Evolutionary conservation across 2,329 filamentous ascomycete genomes (phyloP), one percentile per base, ranked within the genome.

Genomic region (Allantophomopsis lycopodina): DNA sequence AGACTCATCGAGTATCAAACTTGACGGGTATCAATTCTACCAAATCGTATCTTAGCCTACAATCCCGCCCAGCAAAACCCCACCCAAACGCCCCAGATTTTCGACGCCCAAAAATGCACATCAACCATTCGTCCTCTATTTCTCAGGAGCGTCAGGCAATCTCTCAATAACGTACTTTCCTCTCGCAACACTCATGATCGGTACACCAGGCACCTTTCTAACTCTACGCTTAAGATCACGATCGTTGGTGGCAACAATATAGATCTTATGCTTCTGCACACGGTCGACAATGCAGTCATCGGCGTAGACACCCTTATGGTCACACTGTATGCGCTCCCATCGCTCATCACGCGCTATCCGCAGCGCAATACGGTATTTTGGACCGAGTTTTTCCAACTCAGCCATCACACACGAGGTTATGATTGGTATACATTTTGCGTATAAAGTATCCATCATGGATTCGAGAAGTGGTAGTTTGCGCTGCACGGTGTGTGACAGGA

Each of bases 81-180:
- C 13, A 17, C 12, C 35, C 17, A 37, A 38, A 18, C 28, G 33
- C 37, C 33, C 33, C 18, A 32, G 7, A 13, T 32, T 32, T 32
- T 32, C 33, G 11, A 13, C 12, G 18, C 12, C 16, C 23, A 15
- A 20, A 12, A 13, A 7, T 32, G n/a, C 16, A n/a, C 23, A 34
- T 14, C 32, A n/a, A 17, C n/a, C 32, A n/a, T n/a, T 11, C n/a
- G 12, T 12, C 33, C 35, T 30, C 41, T 50, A 55, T 39, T 55
- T 55, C 46, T 87, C 79, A 28, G 84, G 83, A 31, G 84, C 85
- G 60, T 87, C 83, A 5, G 88, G 88, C 46, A 95, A 62, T 52
- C 88, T 76, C 68, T 96, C 91, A 54, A 98, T 91, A 36, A 89
- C 80, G 61, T 95, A 96, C 61, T 95, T 95, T 35, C 84, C 86